Evolutionary conservation across 2,329 filamentous ascomycete genomes (phyloP), one percentile per base, ranked within the genome.

Genomic region (Neofusicoccum laricinum): DNA sequence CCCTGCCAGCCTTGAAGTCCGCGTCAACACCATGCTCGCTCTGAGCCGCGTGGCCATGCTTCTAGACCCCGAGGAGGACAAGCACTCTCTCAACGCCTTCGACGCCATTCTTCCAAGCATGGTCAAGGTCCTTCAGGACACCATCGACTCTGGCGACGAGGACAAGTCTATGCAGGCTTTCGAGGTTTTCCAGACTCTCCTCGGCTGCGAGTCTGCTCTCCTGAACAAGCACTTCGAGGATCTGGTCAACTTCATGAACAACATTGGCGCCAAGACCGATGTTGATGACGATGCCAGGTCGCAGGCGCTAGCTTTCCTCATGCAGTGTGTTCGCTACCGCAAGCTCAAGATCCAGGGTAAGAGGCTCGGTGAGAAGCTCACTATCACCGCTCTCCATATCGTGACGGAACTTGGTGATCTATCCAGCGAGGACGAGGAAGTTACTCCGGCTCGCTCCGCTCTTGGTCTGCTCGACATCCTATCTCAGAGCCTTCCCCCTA

Each of bases 261-360:
- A 95, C 66, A 84, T 99, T 63, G 87, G 90, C 51, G 85, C 86
- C 71, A 91, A 96, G 78, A 90, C 85, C 49, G 84, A 90, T 43
- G 84, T 91, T 49, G 90, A 93, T 49, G 92, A 96, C 45, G 94
- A 97, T 66, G 90, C 91, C 61, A 88, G 95, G 70, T 90, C 90
- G 5, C 95, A 98, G 80, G 93, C 94, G 41, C 85, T 99, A 67
- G 91, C 91, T 67, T 97, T 97, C 86, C 85, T 99, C 66, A 93
- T 96, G 81, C 93, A 97, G 81, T 90, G 88, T 68, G 91, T 97
- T 32, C 89, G 91, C 68, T 97, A 94, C 82, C 89, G 94, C 74
- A 96, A 95, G 78, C 89, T 97, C 81, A 97, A 97, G 85, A 89
- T 98, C 63, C 95, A 98, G 81, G 91, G 86, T 67, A 89, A 97